Conservation (phyloP, 140 eudicot species). For the Stevia rebaudiana region DNA sequence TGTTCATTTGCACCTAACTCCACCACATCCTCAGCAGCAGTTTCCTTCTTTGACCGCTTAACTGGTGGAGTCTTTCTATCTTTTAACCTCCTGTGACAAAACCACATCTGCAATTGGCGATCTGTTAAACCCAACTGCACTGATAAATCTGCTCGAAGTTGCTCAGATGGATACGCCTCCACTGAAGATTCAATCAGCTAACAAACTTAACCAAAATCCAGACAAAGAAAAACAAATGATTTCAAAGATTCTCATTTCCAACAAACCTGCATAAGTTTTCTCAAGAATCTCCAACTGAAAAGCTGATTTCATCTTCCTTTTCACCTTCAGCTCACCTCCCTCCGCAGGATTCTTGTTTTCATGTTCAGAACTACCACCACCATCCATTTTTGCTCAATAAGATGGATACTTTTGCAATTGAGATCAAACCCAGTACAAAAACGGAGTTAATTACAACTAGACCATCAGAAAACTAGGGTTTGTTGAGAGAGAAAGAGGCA, state of each 20-base stretch:
- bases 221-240: background rate
- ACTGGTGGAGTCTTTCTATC: slow-evolving; percentile 59
- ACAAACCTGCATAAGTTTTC: slow-evolving; percentile 78
- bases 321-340: slow-evolving; percentile 55
- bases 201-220: background rate
- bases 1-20: slow-evolving; percentile 48
- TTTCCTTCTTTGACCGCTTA: slow-evolving; percentile 45
- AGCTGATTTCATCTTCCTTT: slow-evolving; percentile 92
- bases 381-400: slow-evolving; percentile 16
- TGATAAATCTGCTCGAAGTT: slow-evolving; percentile 66
- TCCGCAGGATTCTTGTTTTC: slow-evolving; percentile 35
- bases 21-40: slow-evolving; percentile 28
- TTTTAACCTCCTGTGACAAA: slow-evolving; percentile 85
- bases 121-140: slow-evolving; percentile 70
- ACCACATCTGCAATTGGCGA: slow-evolving; percentile 98
- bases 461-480: slow-evolving; percentile 37
- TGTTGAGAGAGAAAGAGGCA: slow-evolving; percentile 13
- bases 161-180: slow-evolving; percentile 75
- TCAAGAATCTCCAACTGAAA: slow-evolving; percentile 82
- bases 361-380: slow-evolving; percentile 33
- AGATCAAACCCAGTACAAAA: background rate
- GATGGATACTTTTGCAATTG: slow-evolving; percentile 17
- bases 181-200: slow-evolving; percentile 33
- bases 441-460: slow-evolving; percentile 3
- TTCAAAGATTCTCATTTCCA: background rate